A percentile compares a stretch with the other conserved stretches of the same genome.
These are phyloP conservation scores for Paecilomyces dactylethromorphus DNA, from an alignment of 2,329 filamentous ascomycete species.

Conservation along the genomic window DNA sequence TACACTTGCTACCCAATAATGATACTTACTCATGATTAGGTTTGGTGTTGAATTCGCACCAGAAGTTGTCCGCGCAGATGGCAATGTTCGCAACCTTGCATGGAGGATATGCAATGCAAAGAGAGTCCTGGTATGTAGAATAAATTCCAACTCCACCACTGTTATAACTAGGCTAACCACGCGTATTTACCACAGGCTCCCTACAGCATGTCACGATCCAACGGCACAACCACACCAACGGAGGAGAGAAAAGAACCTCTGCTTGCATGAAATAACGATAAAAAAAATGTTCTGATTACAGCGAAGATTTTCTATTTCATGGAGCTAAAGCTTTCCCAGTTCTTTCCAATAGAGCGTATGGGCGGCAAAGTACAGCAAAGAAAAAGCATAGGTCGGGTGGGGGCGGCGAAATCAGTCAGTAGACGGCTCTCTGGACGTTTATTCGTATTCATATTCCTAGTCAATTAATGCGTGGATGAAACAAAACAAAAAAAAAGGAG, in stretches of 20 bases:
- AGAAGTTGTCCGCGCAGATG: constrained; percentile 85
- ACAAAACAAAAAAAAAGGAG: not conserved
- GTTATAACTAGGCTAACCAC: not conserved
- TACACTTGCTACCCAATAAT: not conserved
- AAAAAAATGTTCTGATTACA: not conserved
- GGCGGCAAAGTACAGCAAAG: not conserved
- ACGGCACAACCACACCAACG: constrained; percentile 55
- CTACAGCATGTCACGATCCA: constrained; percentile 63
- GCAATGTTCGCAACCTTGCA: constrained; percentile 80
- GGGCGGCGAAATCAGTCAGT: not conserved
- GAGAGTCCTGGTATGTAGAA: constrained; percentile 71
- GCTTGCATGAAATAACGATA: not conserved
- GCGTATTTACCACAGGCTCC: constrained; percentile 49
- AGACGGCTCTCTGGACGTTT: not conserved
- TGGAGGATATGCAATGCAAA: constrained; percentile 96
- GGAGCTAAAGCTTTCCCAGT: not conserved
- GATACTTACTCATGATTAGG: constrained; percentile 30
- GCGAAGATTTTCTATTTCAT: not conserved
- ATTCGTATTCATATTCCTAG: not conserved
- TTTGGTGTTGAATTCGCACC: constrained; percentile 93
- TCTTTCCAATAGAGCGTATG: not conserved
- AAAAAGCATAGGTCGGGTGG: not conserved
- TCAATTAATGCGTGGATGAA: not conserved
- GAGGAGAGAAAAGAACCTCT: constrained; percentile 18
- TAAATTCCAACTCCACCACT: constrained; percentile 7